phyloP scores from a whole-genome alignment of 1,284 basidiomycete species.

The Rhodofomes roseus region DNA sequence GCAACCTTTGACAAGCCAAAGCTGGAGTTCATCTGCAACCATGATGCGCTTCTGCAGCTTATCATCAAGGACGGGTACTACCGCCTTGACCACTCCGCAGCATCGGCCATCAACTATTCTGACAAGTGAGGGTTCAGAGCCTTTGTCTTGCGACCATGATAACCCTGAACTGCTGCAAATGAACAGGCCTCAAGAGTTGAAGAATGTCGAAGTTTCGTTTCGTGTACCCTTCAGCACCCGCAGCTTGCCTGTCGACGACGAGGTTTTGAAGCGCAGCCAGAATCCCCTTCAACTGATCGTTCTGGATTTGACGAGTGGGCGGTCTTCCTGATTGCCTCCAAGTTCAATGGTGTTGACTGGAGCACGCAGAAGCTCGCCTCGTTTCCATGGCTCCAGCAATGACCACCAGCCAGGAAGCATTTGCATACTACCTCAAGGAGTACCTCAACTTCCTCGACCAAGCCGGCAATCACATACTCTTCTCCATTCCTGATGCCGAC shows the following conservation, averaged over 20 bases:
- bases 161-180: conserved; percentile 11
- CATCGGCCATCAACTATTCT: conserved; percentile 3
- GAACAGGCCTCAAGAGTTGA: conserved; percentile 2
- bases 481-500: conserved; percentile 30
- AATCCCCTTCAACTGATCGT: conserved; percentile 9
- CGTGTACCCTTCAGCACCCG: conserved; percentile 5
- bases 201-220: conserved; percentile 7
- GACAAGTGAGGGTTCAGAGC: conserved; percentile 6
- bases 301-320: conserved; percentile 7
- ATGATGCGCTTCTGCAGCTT: conserved; percentile 23
- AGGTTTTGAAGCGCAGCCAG: conserved; percentile 8
- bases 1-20: conserved; percentile 22
- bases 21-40: conserved; percentile 29
- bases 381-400: conserved; percentile 8
- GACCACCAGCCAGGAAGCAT: conserved; percentile 9
- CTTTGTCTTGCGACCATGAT: not conserved
- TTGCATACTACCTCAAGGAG: conserved; percentile 17
- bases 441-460: conserved; percentile 22
- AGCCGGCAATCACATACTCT: conserved; percentile 28
- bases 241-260: conserved; percentile 6
- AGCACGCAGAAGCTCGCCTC: conserved; percentile 10
- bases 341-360: not conserved
- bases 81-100: conserved; percentile 16
- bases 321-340: not conserved
- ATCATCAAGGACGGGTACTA: conserved; percentile 22